Evolutionary conservation across 2,329 filamentous ascomycete species (phyloP), one percentile per base, ranked within the genome.

Genomic region (Fusarium subtropicale): DNA sequence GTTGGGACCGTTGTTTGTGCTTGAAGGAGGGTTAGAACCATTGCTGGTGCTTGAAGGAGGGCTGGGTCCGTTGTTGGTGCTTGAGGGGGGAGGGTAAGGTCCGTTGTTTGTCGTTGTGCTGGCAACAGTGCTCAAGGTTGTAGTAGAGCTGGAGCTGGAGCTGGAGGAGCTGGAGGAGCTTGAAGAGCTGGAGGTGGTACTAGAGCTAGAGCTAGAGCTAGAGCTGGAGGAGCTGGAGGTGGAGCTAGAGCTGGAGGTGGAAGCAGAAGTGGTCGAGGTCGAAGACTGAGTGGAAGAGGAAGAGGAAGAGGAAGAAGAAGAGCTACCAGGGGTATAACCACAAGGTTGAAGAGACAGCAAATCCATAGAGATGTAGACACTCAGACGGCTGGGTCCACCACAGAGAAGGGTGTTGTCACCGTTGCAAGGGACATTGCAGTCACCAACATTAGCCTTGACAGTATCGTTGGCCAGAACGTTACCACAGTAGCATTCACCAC

Each of bases 381-480:
- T 84, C 66, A 86, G 72, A 39, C 78, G 79, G 28, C 72, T 66
- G 16, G 75, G 66, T 18, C 84, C 84, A 73, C 84, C 84, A 65
- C 84, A 86, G 12, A 66, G 81, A 60, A 81, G 63, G 41, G 51
- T 67, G 2, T 66, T 47, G 66, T 87, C 79, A 22, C 87, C 88
- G 13, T 79, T 80, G 77, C 88, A 90, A 39, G 83, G 75, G 72
- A 83, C 82, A 64, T 80, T 79, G 76, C 88, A 90, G 41, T 83
- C 75, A 16, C 69, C 67, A 24, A 72, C 61, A 50, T 79, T 74
- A 13, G 79, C 81, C 33, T 78, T 71, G 33, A 62, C 63, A 7
- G 81, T 83, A 57, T 79, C 78, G 66, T 84, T 84, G 39, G 85
- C 86, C 34, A 88, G 79, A 30, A 88, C 81, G 39, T 84, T 83